Evolutionary conservation across 768 basidiomycete species (phyloP), one percentile per base, ranked within the genome.

Genomic region (Exsudoporus frostii): DNA sequence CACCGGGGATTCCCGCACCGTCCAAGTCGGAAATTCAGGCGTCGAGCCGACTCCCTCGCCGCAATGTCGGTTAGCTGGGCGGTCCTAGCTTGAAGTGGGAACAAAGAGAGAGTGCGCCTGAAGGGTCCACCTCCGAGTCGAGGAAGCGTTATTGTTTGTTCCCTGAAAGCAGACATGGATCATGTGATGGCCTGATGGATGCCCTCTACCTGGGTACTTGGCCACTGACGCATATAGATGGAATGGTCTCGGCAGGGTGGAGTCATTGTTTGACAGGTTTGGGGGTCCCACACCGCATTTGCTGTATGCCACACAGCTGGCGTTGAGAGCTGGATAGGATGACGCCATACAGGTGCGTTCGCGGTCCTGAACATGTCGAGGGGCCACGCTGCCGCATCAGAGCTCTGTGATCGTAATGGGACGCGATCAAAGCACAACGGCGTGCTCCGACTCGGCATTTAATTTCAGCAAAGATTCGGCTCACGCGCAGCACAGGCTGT

Each of bases 361-460:
- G 30, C 30, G 50, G 44, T 33, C 46, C 30, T 44, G 32, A 9
- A 41, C 41, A 46, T 38, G 46, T 33, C 30, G 54, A 56, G 46
- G 25, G 39, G 1, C 41, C 54, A 55, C 37, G 56, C 56, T 27
- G 46, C 22, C 51, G n/a, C n/a, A 59, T 58, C 56, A 58, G 34
- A 17, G 32, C 20, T 15, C 6, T 32, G 19, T 46, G 24, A 6
- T 36, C 22, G 10, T 20, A 27, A 19, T 44, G 45, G 25, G 25
- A n/a, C 29, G 38, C 29, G 44, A 58, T 58, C 57, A 55, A 53
- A 37, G 30, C 27, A 27, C 36, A 7, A 25, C 13, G n/a, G 34
- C 39, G 29, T 56, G 53, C 34, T 14, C 13, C 22, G n/a, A 20
- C 42, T 64, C 60, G 61, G 61, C 52, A 56, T 65, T 63, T 56